Evolutionary conservation across 352 stramenopile species (phyloP).

Genomic region (Peronospora belbahrii): DNA sequence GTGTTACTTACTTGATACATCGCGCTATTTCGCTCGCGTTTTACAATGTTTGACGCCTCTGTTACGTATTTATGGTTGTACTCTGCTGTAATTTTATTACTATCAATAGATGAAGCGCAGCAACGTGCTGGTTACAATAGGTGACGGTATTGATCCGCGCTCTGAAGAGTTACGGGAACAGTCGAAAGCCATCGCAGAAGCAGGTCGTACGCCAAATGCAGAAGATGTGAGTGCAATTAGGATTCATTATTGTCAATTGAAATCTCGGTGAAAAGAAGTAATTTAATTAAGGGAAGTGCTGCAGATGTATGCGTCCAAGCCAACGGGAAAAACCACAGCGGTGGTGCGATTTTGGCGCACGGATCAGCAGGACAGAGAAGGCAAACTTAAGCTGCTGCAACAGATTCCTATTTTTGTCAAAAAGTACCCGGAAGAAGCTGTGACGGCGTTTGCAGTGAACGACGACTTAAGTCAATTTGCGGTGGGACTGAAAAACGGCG

Average conservation of each 20-base stretch:
- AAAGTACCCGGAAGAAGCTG: constrained; percentile 82
- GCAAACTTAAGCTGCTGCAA: constrained; percentile 77
- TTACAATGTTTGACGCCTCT: no score
- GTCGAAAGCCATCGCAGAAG: constrained; percentile 73
- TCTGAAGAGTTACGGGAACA: constrained; percentile 67
- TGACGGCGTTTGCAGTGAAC: constrained; percentile 80
- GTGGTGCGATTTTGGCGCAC: constrained; percentile 84
- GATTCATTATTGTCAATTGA: not conserved
- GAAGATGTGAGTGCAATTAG: constrained; percentile 39
- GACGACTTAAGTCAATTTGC: constrained; percentile 79
- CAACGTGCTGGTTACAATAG: constrained; percentile 82
- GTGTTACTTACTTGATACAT: constrained; percentile 3
- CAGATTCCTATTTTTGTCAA: constrained; percentile 83
- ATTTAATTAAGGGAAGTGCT: constrained; percentile 1
- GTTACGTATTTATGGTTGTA: not conserved
- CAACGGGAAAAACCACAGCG: constrained; percentile 57
- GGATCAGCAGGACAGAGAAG: constrained; percentile 81
- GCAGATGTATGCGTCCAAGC: constrained; percentile 61
- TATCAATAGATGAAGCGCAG: constrained; percentile 74
- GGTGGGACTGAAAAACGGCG: constrained; percentile 74
- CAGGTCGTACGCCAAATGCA: constrained; percentile 42
- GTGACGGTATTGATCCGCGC: constrained; percentile 76
- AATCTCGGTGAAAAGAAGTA: not conserved
- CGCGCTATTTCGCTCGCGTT: no score
- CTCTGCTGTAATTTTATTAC: not conserved